phyloP scores from a whole-genome alignment of 805 yeast species.

The Saturnispora mendoncae region DNA sequence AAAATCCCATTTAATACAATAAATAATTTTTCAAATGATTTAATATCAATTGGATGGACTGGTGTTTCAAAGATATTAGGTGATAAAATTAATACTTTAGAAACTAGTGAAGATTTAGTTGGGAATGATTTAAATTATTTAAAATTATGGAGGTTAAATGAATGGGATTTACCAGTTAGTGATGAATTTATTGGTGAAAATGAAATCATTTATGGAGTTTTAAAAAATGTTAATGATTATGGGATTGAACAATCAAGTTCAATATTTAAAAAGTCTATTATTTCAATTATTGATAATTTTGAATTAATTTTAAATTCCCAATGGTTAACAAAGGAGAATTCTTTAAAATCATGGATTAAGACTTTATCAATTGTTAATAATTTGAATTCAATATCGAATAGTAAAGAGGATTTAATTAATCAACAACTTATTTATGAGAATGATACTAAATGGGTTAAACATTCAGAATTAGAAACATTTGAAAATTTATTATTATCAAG shows the following conservation, averaged over 20 bases:
- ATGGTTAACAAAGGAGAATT: slow-evolving; percentile 1
- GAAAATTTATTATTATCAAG: slow-evolving; percentile 40
- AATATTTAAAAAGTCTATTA: slow-evolving; percentile 17
- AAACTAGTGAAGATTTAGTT: not conserved
- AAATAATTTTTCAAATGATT: slow-evolving; percentile 28
- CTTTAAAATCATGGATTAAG: slow-evolving; percentile 24
- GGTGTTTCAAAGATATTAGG: slow-evolving; percentile 43
- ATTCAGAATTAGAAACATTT: slow-evolving; percentile 27
- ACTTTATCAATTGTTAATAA: slow-evolving; percentile 27
- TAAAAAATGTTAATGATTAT: slow-evolving; percentile 38
- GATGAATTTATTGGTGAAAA: slow-evolving; percentile 30
- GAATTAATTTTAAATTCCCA: not conserved
- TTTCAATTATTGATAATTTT: slow-evolving; percentile 2
- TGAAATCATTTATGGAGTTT: slow-evolving; percentile 41
- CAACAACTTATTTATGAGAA: slow-evolving; percentile 12
- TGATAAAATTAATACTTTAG: slow-evolving; percentile 13
- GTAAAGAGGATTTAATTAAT: slow-evolving; percentile 10
- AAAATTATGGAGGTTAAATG: slow-evolving; percentile 68
- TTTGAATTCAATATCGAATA: slow-evolving; percentile 15
- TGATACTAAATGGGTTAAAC: slow-evolving; percentile 31
- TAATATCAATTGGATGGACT: slow-evolving; percentile 42
- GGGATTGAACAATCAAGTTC: slow-evolving; percentile 15
- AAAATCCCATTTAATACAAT: not conserved
- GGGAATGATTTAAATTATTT: slow-evolving; percentile 33
- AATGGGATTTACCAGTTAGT: slow-evolving; percentile 65